These are phyloP conservation scores for Delonix regia DNA, from an alignment of 306 rosid genomes.

Conservation along the genomic window DNA sequence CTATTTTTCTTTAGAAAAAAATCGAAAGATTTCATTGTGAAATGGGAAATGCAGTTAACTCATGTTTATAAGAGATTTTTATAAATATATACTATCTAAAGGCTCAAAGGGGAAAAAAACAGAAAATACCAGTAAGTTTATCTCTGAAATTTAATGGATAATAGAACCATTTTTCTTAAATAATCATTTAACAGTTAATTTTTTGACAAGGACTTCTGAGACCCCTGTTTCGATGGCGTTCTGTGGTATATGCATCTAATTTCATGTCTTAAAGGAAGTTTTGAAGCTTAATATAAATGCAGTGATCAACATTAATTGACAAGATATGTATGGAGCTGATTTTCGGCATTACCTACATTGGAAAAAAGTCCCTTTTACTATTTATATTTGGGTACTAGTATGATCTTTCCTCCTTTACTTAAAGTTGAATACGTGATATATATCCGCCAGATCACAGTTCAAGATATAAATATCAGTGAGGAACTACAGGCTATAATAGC, in stretches of 20 bases:
- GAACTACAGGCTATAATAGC: slow-evolving; percentile 84
- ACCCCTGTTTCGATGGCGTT: slow-evolving; percentile 14
- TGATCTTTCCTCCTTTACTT: slow-evolving; percentile 21
- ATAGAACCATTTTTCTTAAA: neutral
- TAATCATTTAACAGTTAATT: neutral
- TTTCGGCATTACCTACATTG: slow-evolving; percentile 6
- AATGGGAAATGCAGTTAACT: neutral
- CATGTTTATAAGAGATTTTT: neutral
- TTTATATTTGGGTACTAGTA: slow-evolving; percentile 6
- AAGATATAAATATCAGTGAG: slow-evolving; percentile 76
- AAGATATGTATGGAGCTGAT: neutral
- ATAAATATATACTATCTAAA: neutral
- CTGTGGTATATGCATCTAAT: slow-evolving; percentile 4
- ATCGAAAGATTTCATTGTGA: neutral
- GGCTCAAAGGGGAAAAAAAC: neutral
- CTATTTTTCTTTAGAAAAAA: neutral
- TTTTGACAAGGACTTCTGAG: neutral
- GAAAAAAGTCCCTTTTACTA: neutral
- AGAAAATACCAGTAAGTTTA: neutral
- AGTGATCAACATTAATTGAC: neutral
- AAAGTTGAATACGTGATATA: slow-evolving; percentile 25
- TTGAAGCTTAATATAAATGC: slow-evolving; percentile 12
- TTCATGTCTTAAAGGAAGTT: slow-evolving; percentile 4
- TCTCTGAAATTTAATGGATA: neutral
- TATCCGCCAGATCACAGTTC: slow-evolving; percentile 71